Evolutionary conservation across 768 basidiomycete species (phyloP).

Genomic region (Russula sp.): DNA sequence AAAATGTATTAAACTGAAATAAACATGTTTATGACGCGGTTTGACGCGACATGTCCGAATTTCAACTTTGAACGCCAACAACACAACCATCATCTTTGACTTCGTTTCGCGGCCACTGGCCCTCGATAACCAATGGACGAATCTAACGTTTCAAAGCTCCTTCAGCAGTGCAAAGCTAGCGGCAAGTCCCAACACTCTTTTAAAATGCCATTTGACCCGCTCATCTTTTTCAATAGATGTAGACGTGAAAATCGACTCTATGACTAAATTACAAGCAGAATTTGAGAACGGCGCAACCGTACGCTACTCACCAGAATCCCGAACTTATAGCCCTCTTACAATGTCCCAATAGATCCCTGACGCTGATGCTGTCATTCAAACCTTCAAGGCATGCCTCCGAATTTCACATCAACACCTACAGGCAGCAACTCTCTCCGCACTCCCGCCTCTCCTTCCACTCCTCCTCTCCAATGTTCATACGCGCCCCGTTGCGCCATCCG

Average conservation of each 20-base stretch:
- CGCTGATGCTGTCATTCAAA: constrained; percentile 62
- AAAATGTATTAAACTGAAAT: neutral
- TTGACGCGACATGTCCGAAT: neutral
- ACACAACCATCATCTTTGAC: neutral
- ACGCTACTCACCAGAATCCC: constrained; percentile 28
- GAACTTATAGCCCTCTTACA: constrained; percentile 3
- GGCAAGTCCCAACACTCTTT: constrained; percentile 30
- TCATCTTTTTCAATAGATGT: constrained; percentile 50
- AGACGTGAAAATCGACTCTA: constrained; percentile 76
- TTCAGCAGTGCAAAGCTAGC: constrained; percentile 37
- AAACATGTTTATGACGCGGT: constrained; percentile 2
- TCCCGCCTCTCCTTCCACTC: constrained; percentile 64
- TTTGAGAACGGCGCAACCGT: constrained; percentile 74
- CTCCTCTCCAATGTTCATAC: constrained; percentile 46
- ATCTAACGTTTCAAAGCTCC: constrained; percentile 34
- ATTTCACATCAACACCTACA: constrained; percentile 80
- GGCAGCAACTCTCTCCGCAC: constrained; percentile 67
- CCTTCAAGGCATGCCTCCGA: constrained; percentile 72
- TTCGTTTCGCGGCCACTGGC: constrained; percentile 5
- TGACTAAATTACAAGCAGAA: constrained; percentile 71
- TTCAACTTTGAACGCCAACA: constrained; percentile 11
- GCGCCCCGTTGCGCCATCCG: constrained; percentile 36
- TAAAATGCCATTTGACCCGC: neutral
- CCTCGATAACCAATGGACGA: constrained; percentile 33
- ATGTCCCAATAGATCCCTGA: constrained; percentile 57